Percentiles rank a stretch among this genome's conserved stretches.
Evolutionary conservation across 768 basidiomycete genomes (phyloP).

Genomic region (Lentinula guzmanii): DNA sequence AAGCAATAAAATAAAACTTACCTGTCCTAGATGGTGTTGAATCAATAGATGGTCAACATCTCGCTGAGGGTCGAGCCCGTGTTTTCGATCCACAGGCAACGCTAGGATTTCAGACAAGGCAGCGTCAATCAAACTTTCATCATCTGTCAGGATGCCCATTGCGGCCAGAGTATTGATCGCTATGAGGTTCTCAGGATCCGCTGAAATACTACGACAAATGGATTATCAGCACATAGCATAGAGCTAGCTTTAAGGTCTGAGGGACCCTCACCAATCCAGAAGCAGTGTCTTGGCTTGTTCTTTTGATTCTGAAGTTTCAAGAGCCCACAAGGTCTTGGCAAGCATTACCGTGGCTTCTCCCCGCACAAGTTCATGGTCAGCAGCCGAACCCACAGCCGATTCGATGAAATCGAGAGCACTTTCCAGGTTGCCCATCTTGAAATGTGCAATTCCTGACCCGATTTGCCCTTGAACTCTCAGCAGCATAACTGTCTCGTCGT

Average conservation of each 20-base stretch:
- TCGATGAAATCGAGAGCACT: slow-evolving; percentile 66
- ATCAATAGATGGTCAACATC: slow-evolving; percentile 69
- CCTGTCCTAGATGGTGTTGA: slow-evolving; percentile 71
- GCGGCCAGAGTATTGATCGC: slow-evolving; percentile 82
- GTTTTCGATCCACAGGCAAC: slow-evolving; percentile 60
- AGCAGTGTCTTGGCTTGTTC: slow-evolving; percentile 76
- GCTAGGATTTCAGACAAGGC: slow-evolving; percentile 76
- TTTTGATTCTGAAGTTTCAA: slow-evolving; percentile 66
- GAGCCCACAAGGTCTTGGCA: slow-evolving; percentile 82
- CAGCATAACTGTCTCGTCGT: slow-evolving; percentile 24
- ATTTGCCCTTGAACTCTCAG: slow-evolving; percentile 62
- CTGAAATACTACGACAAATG: slow-evolving; percentile 50
- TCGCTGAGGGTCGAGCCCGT: slow-evolving; percentile 59
- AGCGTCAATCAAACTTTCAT: slow-evolving; percentile 78
- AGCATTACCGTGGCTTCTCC: slow-evolving; percentile 74
- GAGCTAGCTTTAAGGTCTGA: neutral
- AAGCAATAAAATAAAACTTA: slow-evolving; percentile 22
- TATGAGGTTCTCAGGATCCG: slow-evolving; percentile 71
- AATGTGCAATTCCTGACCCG: slow-evolving; percentile 67
- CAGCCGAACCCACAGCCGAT: slow-evolving; percentile 50
- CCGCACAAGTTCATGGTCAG: slow-evolving; percentile 39
- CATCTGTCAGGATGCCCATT: slow-evolving; percentile 81
- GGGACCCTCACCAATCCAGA: slow-evolving; percentile 65
- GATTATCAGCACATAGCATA: neutral
- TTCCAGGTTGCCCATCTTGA: slow-evolving; percentile 56